Conservation (phyloP, 768 basidiomycete species). For the Lactifluus subvellereus region DNA sequence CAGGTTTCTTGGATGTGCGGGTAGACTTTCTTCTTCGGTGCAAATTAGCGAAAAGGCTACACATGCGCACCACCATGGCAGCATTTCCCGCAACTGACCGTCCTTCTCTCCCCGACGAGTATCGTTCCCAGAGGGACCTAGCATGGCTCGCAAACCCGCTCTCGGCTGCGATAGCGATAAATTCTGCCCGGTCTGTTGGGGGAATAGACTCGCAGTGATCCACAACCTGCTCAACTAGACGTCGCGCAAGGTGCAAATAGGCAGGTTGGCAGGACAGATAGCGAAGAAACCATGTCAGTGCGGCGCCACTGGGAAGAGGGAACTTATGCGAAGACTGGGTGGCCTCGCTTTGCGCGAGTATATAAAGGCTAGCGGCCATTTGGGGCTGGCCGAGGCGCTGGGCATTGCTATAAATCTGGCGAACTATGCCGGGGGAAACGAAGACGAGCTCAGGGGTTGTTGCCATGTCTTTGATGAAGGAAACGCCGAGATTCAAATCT, state of each 20-base stretch:
- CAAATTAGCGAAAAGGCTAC: slow-evolving; percentile 38
- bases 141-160: slow-evolving; percentile 45
- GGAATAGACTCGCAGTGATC: slow-evolving; percentile 39
- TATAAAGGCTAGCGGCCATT: slow-evolving; percentile 44
- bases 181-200: slow-evolving; percentile 39
- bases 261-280: slow-evolving; percentile 36
- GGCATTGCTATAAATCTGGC: slow-evolving; percentile 28
- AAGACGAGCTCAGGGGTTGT: slow-evolving; percentile 27
- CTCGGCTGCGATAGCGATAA: slow-evolving; percentile 44
- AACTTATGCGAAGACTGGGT: slow-evolving; percentile 37
- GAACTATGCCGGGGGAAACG: slow-evolving; percentile 42
- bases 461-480: slow-evolving; percentile 40
- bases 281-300: slow-evolving; percentile 50
- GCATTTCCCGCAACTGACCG: slow-evolving; percentile 42
- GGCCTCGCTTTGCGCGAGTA: slow-evolving; percentile 35
- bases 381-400: slow-evolving; percentile 22
- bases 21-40: not conserved
- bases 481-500: slow-evolving; percentile 38
- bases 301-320: slow-evolving; percentile 43
- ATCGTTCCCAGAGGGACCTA: slow-evolving; percentile 53
- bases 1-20: not conserved
- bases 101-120: slow-evolving; percentile 38
- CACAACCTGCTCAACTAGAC: slow-evolving; percentile 45
- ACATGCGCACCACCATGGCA: slow-evolving; percentile 43
- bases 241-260: slow-evolving; percentile 43